Conservation (phyloP, 2,329 filamentous ascomycete genomes). For the Akanthomyces lecanii region DNA sequence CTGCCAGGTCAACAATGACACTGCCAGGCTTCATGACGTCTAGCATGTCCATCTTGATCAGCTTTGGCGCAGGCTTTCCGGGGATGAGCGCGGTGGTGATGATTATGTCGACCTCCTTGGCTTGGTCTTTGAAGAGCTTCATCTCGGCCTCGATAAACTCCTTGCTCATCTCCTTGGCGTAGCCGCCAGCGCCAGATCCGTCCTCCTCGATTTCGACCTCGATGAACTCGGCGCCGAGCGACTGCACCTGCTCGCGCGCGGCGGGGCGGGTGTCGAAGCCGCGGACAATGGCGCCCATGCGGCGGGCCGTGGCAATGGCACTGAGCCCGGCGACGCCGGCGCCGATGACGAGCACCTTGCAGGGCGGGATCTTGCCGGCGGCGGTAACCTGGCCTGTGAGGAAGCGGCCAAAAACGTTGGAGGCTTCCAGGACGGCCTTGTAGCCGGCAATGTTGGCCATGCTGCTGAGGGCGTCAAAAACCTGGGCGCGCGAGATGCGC, state of each 20-base stretch:
- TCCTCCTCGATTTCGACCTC: conserved; percentile 84
- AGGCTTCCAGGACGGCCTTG: conserved; percentile 85
- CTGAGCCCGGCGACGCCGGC: conserved; percentile 85
- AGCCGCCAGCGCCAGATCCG: conserved; percentile 77
- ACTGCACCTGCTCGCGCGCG: conserved; percentile 84
- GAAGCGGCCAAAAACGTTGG: conserved; percentile 84
- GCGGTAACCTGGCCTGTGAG: conserved; percentile 87
- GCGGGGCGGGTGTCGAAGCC: conserved; percentile 90
- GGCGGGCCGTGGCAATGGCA: conserved; percentile 79
- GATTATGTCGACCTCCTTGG: conserved; percentile 83
- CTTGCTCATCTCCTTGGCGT: conserved; percentile 91
- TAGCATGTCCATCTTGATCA: conserved; percentile 77
- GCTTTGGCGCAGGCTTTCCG: conserved; percentile 73
- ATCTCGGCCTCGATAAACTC: conserved; percentile 91
- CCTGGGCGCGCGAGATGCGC: conserved; percentile 81
- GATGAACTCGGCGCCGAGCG: conserved; percentile 83
- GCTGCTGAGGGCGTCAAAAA: conserved; percentile 82
- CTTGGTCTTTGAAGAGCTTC: conserved; percentile 86
- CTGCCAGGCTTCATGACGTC: conserved; percentile 86
- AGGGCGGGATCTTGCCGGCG: conserved; percentile 83
- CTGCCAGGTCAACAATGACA: conserved; percentile 81
- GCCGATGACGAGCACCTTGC: conserved; percentile 86
- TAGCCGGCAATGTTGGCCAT: conserved; percentile 96
- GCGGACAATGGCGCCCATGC: conserved; percentile 83
- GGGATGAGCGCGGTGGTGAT: conserved; percentile 91